These are phyloP conservation scores for Venturia oleaginea DNA, from an alignment of 2,329 filamentous ascomycete species.

Conservation along the genomic window DNA sequence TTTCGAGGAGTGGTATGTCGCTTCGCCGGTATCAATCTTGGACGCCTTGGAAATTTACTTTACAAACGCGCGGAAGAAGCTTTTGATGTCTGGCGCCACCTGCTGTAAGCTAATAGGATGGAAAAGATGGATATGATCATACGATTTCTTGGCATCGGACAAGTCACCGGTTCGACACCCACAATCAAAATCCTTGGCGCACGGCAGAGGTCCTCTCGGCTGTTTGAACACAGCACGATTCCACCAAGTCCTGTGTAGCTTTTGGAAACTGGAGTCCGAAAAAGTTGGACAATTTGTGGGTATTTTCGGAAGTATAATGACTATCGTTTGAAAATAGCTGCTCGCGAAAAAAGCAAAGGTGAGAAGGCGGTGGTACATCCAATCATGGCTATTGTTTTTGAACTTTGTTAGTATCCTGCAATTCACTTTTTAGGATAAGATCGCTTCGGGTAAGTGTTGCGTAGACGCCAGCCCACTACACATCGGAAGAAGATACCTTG, in stretches of 20 bases:
- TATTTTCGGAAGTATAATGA: not conserved
- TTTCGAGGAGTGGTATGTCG: not conserved
- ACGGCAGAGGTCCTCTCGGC: not conserved
- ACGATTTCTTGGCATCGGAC: not conserved
- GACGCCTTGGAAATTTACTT: not conserved
- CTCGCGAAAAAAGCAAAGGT: not conserved
- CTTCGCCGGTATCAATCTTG: not conserved
- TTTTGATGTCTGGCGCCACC: not conserved
- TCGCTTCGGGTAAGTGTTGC: not conserved
- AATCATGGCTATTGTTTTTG: not conserved
- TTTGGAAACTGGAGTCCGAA: not conserved
- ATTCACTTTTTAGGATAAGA: not conserved
- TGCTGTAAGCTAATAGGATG: not conserved
- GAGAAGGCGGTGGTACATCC: not conserved
- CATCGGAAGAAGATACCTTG: not conserved
- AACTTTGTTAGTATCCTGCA: not conserved
- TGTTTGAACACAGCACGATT: not conserved
- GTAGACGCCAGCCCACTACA: not conserved
- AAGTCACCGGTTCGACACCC: not conserved
- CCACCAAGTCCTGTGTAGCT: not conserved
- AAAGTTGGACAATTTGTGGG: not conserved
- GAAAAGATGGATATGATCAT: not conserved
- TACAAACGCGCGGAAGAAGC: no score
- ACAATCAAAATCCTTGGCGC: not conserved
- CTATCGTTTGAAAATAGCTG: not conserved